Evolutionary conservation across 2,329 filamentous ascomycete genomes (phyloP).

Genomic region (Cladobotryum mycophilum): DNA sequence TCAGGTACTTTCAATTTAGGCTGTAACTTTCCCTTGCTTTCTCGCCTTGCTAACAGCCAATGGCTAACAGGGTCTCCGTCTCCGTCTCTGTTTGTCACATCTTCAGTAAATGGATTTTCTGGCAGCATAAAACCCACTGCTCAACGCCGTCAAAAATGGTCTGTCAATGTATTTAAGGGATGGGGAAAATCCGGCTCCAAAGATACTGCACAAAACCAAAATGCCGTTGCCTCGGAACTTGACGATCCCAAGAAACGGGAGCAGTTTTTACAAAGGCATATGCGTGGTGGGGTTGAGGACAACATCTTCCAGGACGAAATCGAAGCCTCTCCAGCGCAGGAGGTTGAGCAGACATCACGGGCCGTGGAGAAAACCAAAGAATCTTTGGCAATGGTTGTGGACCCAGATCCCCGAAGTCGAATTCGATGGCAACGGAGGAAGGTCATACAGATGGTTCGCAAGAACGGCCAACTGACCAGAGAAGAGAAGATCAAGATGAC

Average conservation of each 20-base stretch:
- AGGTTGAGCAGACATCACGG: conserved; percentile 13
- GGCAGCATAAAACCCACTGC: conserved; percentile 13
- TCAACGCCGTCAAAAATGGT: conserved; percentile 38
- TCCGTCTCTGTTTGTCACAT: conserved; percentile 7
- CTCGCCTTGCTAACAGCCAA: background rate
- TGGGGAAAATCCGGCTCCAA: conserved; percentile 27
- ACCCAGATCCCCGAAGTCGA: conserved; percentile 68
- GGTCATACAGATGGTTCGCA: conserved; percentile 68
- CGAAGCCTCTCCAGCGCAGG: conserved; percentile 28
- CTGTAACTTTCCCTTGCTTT: background rate
- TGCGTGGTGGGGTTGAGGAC: conserved; percentile 41
- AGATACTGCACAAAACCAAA: conserved; percentile 20
- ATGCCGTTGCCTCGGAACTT: conserved; percentile 27
- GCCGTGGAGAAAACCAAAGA: conserved; percentile 35
- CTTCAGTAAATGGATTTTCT: background rate
- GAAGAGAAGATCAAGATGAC: conserved; percentile 61
- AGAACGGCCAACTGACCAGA: conserved; percentile 47
- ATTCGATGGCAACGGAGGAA: conserved; percentile 77
- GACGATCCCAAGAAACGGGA: conserved; percentile 37
- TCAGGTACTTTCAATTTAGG: conserved; percentile 42
- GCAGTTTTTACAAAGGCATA: conserved; percentile 33
- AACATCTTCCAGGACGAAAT: conserved; percentile 59
- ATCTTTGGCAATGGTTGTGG: conserved; percentile 57
- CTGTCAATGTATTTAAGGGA: conserved; percentile 33
- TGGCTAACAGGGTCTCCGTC: conserved; percentile 2